These are phyloP conservation scores for Proliferodiscus dingleyae DNA, from an alignment of 2,329 filamentous ascomycete genomes.

Conservation along the genomic window DNA sequence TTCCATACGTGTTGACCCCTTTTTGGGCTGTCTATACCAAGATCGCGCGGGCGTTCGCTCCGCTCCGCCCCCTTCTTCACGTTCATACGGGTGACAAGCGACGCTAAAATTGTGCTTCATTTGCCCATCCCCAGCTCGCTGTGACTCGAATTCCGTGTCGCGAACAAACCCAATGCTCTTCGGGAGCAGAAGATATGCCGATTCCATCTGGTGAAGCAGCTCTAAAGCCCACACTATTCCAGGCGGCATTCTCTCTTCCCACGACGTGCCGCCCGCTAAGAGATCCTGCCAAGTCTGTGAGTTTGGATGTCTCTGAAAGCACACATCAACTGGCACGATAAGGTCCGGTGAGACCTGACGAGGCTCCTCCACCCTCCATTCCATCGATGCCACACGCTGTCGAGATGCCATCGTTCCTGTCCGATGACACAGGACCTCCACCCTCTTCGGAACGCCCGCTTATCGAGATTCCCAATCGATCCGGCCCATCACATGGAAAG, in stretches of 20 bases:
- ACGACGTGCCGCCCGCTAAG: slow-evolving; percentile 14
- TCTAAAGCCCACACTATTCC: neutral
- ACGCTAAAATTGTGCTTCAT: neutral
- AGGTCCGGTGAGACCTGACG: slow-evolving; percentile 20
- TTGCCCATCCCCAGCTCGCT: neutral
- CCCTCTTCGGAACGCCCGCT: slow-evolving; percentile 25
- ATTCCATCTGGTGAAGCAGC: slow-evolving; percentile 16
- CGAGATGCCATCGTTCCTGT: slow-evolving; percentile 48
- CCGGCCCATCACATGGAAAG: slow-evolving; percentile 31
- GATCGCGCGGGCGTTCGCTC: no score
- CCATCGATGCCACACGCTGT: slow-evolving; percentile 37
- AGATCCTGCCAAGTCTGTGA: slow-evolving; percentile 16
- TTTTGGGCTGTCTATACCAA: no score
- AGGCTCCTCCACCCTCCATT: slow-evolving; percentile 19
- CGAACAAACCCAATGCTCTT: neutral
- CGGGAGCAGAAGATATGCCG: slow-evolving; percentile 10
- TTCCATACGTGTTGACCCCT: no score
- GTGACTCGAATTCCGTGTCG: neutral
- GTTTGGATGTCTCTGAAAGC: slow-evolving; percentile 24
- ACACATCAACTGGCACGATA: slow-evolving; percentile 19
- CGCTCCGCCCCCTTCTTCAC: no score
- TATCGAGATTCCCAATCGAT: slow-evolving; percentile 34
- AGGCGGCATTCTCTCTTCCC: slow-evolving; percentile 5
- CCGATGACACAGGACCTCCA: slow-evolving; percentile 35
- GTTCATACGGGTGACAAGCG: no score